Evolutionary conservation across 306 rosid species (phyloP).

Genomic region (Neltuma alba): DNA sequence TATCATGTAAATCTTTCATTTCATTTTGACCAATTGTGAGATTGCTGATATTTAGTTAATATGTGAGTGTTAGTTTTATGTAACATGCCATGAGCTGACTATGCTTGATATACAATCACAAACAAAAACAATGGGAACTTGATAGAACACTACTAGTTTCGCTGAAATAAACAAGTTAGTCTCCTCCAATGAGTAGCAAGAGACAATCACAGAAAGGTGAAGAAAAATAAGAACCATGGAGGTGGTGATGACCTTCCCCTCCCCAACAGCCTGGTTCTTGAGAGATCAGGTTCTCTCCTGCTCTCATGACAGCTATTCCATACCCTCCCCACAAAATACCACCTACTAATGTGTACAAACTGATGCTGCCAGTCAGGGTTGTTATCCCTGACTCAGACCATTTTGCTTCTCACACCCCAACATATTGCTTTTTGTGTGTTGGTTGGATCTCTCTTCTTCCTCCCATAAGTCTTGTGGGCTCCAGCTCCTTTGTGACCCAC

Average conservation of each 20-base stretch:
- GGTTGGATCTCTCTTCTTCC: not conserved
- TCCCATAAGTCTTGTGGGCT: not conserved
- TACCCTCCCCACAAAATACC: not conserved
- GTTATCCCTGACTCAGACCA: not conserved
- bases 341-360: not conserved
- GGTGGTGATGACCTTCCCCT: not conserved
- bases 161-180: not conserved
- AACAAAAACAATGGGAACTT: slow-evolving; percentile 1
- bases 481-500: not conserved
- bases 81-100: not conserved
- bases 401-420: not conserved
- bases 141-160: not conserved
- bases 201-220: not conserved
- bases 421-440: not conserved
- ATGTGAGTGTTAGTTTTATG: not conserved
- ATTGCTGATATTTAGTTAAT: slow-evolving; percentile 19
- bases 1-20: not conserved
- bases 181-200: not conserved
- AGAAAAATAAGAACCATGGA: not conserved
- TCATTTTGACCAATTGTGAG: slow-evolving; percentile 9
- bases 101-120: not conserved
- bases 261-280: not conserved
- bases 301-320: not conserved
- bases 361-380: not conserved
- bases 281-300: not conserved